These are phyloP conservation scores for Prunus armeniaca DNA, from an alignment of 306 rosid genomes.

Conservation along the genomic window DNA sequence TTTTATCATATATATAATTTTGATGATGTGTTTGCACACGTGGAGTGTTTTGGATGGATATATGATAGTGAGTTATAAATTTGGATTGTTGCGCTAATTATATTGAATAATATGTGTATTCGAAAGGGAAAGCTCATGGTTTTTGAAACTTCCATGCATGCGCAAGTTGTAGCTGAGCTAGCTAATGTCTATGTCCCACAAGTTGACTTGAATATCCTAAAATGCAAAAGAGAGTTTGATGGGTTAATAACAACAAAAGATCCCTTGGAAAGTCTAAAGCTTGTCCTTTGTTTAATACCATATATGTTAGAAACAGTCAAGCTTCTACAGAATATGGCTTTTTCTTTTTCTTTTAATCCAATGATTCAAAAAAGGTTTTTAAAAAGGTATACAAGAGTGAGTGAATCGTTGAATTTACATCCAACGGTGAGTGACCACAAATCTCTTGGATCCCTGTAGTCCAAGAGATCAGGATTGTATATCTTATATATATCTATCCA, in stretches of 20 bases:
- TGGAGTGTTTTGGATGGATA: slow-evolving; percentile 12
- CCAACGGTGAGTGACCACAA: no score
- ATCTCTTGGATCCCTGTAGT: no score
- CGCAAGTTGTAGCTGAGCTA: neutral
- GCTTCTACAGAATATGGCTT: neutral
- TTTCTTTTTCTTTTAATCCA: no score
- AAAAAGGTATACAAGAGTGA: no score
- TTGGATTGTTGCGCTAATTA: neutral
- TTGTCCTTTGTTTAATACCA: slow-evolving; percentile 9
- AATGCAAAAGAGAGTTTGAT: neutral
- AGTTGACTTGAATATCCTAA: slow-evolving; percentile 30
- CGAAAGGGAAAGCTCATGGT: slow-evolving; percentile 16
- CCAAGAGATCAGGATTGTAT: no score
- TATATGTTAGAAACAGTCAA: neutral
- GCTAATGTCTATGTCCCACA: slow-evolving; percentile 16
- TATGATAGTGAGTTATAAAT: neutral
- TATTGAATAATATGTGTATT: neutral
- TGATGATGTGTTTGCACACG: slow-evolving; percentile 12
- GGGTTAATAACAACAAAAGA: slow-evolving; percentile 30
- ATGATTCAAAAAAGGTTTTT: no score
- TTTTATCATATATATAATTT: neutral
- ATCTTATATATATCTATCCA: no score
- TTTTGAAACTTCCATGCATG: slow-evolving; percentile 28
- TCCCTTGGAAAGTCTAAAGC: slow-evolving; percentile 7
- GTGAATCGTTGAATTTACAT: no score